Conservation (phyloP, 352 stramenopile species). For the Pythium dissimile region DNA sequence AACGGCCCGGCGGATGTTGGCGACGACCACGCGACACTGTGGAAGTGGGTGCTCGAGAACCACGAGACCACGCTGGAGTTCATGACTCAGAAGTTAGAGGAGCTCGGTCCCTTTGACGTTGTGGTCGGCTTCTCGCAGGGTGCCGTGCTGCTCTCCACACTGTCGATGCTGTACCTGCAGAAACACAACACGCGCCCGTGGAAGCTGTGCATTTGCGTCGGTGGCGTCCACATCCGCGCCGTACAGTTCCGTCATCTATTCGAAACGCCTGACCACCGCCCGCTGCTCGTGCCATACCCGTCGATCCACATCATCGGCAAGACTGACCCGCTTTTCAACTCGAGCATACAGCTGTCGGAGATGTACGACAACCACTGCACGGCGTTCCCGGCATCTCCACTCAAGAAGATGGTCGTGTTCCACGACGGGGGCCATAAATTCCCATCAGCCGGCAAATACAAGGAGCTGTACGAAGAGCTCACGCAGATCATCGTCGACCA, state of each 20-base stretch:
- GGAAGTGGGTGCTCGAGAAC: conserved; percentile 29
- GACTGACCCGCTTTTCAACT: conserved; percentile 29
- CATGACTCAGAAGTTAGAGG: conserved; percentile 34
- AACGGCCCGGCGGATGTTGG: conserved; percentile 17
- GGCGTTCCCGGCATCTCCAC: conserved; percentile 1
- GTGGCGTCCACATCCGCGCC: conserved; percentile 31
- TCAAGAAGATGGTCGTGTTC: conserved; percentile 32
- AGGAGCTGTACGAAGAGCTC: conserved; percentile 26
- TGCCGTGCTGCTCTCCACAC: conserved; percentile 38
- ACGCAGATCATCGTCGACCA: conserved; percentile 24
- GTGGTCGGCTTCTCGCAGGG: conserved; percentile 60
- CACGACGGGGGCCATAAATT: conserved; percentile 40
- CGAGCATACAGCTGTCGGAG: conserved; percentile 24
- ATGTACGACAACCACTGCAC: conserved; percentile 32
- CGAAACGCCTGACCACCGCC: conserved; percentile 21
- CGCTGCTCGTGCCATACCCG: conserved; percentile 21
- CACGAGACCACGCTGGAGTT: conserved; percentile 35
- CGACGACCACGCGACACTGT: conserved; percentile 12
- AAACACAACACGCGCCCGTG: conserved; percentile 28
- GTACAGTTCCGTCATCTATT: conserved; percentile 37
- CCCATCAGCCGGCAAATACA: conserved; percentile 25
- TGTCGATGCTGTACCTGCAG: conserved; percentile 34
- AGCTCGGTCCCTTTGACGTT: conserved; percentile 43
- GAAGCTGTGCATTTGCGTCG: conserved; percentile 44
- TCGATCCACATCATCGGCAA: conserved; percentile 49